Evolutionary conservation across 805 yeast genomes (phyloP).

Genomic region (Yarrowia alimentaria): DNA sequence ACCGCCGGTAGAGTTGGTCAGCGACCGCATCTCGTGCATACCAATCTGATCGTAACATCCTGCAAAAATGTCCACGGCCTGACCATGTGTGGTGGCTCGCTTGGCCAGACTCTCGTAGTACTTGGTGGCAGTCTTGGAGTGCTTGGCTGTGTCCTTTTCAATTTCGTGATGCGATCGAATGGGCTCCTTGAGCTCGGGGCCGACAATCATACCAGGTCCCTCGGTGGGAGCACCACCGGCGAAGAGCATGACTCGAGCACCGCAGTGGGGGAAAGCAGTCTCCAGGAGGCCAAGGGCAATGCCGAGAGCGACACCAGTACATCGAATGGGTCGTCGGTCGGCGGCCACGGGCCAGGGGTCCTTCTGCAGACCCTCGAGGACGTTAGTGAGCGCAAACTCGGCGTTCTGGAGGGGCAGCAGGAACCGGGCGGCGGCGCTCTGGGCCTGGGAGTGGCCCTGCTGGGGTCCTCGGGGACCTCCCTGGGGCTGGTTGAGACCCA

Average conservation of each 20-base stretch:
- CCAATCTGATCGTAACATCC: constrained; percentile 97
- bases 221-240: constrained; percentile 95
- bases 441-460: constrained; percentile 36
- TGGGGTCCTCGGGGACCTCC: constrained; percentile 15
- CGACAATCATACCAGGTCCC: constrained; percentile 92
- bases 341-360: constrained; percentile 90
- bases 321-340: constrained; percentile 81
- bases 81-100: constrained; percentile 69
- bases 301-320: constrained; percentile 88
- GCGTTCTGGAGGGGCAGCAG: constrained; percentile 72
- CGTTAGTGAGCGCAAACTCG: constrained; percentile 77
- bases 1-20: constrained; percentile 86
- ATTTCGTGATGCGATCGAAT: constrained; percentile 96
- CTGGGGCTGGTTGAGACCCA: constrained; percentile 48
- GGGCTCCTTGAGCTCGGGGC: constrained; percentile 88
- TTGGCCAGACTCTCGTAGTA: constrained; percentile 72
- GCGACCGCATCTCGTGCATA: constrained; percentile 83
- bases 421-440: constrained; percentile 53
- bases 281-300: constrained; percentile 81
- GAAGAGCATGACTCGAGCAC: constrained; percentile 85
- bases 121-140: constrained; percentile 77
- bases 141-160: constrained; percentile 85
- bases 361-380: constrained; percentile 70
- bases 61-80: constrained; percentile 83
- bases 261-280: constrained; percentile 68